Percentiles rank a stretch among this genome's conserved stretches.
Conservation (phyloP, 106 monocot species). For the Acorus calamus region DNA sequence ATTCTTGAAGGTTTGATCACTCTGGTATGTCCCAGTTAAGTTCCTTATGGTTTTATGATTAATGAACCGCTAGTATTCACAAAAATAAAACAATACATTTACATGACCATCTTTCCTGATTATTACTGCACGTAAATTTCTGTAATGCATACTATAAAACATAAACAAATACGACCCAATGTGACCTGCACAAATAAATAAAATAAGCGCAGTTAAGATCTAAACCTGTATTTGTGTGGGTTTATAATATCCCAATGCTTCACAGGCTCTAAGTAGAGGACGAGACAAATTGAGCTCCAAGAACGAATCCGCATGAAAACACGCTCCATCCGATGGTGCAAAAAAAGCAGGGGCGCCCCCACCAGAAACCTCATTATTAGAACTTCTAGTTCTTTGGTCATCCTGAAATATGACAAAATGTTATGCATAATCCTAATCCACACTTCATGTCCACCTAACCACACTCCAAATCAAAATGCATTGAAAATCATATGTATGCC, state of each 20-base stretch:
- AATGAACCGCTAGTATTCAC: too few relatives aligned
- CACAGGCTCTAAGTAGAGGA: conserved; percentile 82
- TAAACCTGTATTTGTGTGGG: conserved; percentile 95
- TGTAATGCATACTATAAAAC: too few relatives aligned
- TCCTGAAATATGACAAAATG: conserved; percentile 15
- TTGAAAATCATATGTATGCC: too few relatives aligned
- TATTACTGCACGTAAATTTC: too few relatives aligned
- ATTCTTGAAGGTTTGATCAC: too few relatives aligned
- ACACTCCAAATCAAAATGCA: too few relatives aligned
- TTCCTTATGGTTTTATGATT: too few relatives aligned
- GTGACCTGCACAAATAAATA: background rate
- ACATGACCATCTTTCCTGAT: too few relatives aligned
- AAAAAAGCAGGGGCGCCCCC: conserved; percentile 36
- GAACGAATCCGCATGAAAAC: conserved; percentile 86
- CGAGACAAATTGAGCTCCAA: conserved; percentile 88
- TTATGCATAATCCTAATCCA: background rate
- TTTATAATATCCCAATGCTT: conserved; percentile 85
- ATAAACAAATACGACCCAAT: too few relatives aligned
- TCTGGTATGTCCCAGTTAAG: too few relatives aligned
- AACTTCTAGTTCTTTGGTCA: conserved; percentile 18
- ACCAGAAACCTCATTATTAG: conserved; percentile 1
- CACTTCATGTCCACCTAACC: too few relatives aligned
- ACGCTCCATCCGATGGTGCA: conserved; percentile 79
- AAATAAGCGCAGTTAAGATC: background rate
- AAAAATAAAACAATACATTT: too few relatives aligned